A percentile compares a stretch with the other conserved stretches of the same genome.
phyloP scores from a whole-genome alignment of 202 grass and related monocot genomes.

The Zizania palustris region DNA sequence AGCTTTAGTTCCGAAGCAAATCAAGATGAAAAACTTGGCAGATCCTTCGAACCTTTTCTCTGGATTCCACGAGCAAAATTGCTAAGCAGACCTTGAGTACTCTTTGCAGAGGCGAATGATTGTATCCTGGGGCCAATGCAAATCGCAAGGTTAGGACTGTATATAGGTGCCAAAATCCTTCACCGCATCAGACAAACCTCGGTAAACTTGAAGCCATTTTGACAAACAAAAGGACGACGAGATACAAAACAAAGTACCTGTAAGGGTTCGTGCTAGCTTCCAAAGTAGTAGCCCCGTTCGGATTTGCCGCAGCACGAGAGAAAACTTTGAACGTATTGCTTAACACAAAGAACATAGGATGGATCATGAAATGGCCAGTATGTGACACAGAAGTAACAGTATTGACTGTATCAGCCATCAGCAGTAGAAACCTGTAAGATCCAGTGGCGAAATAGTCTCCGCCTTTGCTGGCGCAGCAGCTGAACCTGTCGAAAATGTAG shows the following conservation, averaged over 20 bases:
- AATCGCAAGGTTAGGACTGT: neutral
- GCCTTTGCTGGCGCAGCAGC: slow-evolving; percentile 52
- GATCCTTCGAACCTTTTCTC: slow-evolving; percentile 31
- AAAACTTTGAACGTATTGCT: slow-evolving; percentile 61
- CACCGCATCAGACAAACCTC: neutral
- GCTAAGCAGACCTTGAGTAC: neutral
- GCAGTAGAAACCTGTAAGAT: slow-evolving; percentile 52
- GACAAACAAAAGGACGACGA: neutral
- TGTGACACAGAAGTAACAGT: too few species aligned
- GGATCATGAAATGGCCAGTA: neutral
- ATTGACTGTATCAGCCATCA: neutral
- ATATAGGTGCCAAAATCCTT: neutral
- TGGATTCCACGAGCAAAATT: slow-evolving; percentile 36
- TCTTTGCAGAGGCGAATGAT: neutral
- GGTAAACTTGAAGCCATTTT: neutral
- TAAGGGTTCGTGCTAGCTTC: slow-evolving; percentile 52
- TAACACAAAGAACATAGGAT: slow-evolving; percentile 7
- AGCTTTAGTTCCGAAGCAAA: neutral
- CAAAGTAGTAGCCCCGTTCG: slow-evolving; percentile 30
- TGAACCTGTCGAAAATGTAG: slow-evolving; percentile 57
- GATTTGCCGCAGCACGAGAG: slow-evolving; percentile 20
- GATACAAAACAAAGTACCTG: slow-evolving; percentile 1
- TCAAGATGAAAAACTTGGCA: neutral
- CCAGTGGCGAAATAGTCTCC: slow-evolving; percentile 52
- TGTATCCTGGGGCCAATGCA: slow-evolving; percentile 31